These are phyloP conservation scores for Aureobasidium uvarum DNA, from an alignment of 2,329 filamentous ascomycete genomes.

Conservation along the genomic window DNA sequence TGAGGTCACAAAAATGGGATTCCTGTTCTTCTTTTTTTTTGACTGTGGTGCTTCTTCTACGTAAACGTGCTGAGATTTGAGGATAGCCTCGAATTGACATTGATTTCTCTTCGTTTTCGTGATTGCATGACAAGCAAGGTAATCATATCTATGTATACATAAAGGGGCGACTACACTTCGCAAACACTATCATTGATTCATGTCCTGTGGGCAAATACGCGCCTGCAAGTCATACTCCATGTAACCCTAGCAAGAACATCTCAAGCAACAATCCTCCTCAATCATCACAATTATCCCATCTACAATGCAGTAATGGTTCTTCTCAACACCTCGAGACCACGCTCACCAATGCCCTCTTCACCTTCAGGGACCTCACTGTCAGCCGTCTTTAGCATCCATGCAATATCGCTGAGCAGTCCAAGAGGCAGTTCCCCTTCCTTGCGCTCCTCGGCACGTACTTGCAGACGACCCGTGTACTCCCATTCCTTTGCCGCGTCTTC, in stretches of 20 bases:
- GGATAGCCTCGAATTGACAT: not conserved
- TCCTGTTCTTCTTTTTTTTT: not conserved
- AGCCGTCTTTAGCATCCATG: constrained; percentile 66
- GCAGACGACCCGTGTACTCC: constrained; percentile 91
- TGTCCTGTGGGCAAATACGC: not conserved
- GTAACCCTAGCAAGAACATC: not conserved
- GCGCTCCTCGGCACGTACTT: constrained; percentile 68
- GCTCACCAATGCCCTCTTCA: constrained; percentile 45
- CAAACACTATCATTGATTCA: not conserved
- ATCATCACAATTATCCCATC: constrained; percentile 27
- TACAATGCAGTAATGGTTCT: constrained; percentile 57
- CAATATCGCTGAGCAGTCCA: constrained; percentile 83
- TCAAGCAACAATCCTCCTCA: not conserved
- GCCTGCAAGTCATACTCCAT: not conserved
- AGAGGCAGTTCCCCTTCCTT: constrained; percentile 78
- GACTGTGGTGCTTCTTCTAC: not conserved
- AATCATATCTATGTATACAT: not conserved
- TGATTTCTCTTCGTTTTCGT: not conserved
- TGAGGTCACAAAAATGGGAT: constrained; percentile 7
- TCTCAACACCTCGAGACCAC: constrained; percentile 56
- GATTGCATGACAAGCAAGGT: not conserved
- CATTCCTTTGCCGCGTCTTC: constrained; percentile 87
- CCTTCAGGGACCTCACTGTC: constrained; percentile 37
- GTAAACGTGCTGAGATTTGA: not conserved
- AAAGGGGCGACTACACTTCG: not conserved